Percentiles rank a stretch among this genome's conserved stretches.
These are phyloP conservation scores for Logfia minima DNA, from an alignment of 129 eudicot species.

Conservation along the genomic window DNA sequence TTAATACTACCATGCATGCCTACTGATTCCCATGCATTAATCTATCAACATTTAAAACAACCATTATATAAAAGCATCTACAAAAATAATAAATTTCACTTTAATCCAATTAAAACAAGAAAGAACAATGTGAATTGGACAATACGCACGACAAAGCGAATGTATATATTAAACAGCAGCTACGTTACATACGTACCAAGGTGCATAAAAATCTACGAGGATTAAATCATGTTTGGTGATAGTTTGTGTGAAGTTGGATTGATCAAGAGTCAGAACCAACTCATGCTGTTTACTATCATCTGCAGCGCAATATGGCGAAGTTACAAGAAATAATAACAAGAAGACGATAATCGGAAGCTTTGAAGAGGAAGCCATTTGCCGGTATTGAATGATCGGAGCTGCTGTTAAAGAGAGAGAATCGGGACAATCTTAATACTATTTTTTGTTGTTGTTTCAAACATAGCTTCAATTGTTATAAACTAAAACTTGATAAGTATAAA, in stretches of 20 bases:
- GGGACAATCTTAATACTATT: not conserved
- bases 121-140: not conserved
- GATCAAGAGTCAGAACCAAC: conserved; percentile 69
- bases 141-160: not conserved
- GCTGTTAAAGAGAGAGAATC: not conserved
- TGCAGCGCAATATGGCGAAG: not conserved
- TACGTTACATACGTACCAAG: conserved; percentile 48
- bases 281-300: conserved; percentile 29
- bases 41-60: not conserved
- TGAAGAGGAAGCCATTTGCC: not conserved
- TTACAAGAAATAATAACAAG: conserved; percentile 6
- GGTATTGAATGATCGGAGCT: not conserved
- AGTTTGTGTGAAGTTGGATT: conserved; percentile 74
- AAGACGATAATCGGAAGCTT: conserved; percentile 28
- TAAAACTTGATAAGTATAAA: no score
- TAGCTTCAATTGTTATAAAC: no score
- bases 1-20: not conserved
- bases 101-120: not conserved
- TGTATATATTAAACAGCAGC: not conserved
- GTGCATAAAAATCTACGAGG: conserved; percentile 87
- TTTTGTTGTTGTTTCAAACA: no score
- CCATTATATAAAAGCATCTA: not conserved
- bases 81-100: conserved; percentile 6
- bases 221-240: conserved; percentile 50
- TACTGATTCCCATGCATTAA: not conserved